A percentile compares a stretch with the other conserved stretches of the same genome.
phyloP scores from a whole-genome alignment of 139 green algal species.

The Chlamydomonas incerta region DNA sequence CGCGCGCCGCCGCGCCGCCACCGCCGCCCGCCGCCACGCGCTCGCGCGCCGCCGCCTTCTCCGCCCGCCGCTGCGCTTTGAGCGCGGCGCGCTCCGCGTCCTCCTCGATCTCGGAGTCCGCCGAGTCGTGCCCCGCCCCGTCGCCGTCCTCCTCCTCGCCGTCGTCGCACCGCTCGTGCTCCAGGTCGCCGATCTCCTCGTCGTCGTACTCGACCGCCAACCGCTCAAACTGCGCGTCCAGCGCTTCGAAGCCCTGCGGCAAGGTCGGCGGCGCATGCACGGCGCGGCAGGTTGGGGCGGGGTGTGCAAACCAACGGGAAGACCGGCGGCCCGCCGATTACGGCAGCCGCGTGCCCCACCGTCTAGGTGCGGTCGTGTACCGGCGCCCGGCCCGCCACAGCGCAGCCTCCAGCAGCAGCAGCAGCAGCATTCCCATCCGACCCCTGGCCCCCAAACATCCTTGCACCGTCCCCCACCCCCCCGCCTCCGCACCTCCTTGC shows the following conservation, averaged over 20 bases:
- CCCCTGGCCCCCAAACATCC: too few relatives aligned
- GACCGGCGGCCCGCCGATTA: too few relatives aligned
- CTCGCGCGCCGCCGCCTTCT: constrained; percentile 64
- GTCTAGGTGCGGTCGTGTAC: too few relatives aligned
- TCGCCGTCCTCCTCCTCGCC: background rate
- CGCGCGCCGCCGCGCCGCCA: constrained; percentile 46
- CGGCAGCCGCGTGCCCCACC: too few relatives aligned
- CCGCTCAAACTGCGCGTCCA: constrained; percentile 39
- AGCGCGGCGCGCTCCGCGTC: background rate
- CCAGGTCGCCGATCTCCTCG: constrained; percentile 24
- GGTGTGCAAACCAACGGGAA: too few relatives aligned
- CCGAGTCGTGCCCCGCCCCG: background rate
- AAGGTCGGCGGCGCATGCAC: too few relatives aligned
- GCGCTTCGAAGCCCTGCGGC: background rate
- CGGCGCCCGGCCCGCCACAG: too few relatives aligned
- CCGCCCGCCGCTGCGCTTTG: constrained; percentile 73
- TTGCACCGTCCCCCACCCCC: background rate
- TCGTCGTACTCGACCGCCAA: constrained; percentile 44
- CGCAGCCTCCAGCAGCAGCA: too few relatives aligned
- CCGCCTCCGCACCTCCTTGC: constrained; percentile 46
- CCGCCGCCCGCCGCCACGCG: constrained; percentile 31
- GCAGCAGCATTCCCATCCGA: background rate
- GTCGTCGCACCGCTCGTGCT: constrained; percentile 7
- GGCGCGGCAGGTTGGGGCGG: too few relatives aligned
- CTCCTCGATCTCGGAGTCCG: too few relatives aligned